These are phyloP conservation scores for Niveomyces coronatus DNA, from an alignment of 2,329 filamentous ascomycete genomes.

Conservation along the genomic window DNA sequence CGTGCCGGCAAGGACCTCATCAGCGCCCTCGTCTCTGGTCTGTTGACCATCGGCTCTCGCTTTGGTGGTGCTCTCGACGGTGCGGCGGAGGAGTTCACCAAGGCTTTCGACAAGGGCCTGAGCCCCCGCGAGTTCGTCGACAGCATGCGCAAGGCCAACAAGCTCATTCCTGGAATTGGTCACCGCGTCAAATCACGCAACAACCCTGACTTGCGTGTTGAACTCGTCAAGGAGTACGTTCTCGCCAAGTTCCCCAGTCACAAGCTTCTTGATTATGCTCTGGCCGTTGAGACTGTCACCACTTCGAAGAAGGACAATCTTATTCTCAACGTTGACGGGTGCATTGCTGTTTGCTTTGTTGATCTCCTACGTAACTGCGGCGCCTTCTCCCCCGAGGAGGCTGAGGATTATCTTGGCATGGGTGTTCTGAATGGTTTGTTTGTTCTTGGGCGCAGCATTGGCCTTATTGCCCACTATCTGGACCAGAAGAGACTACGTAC, in stretches of 20 bases:
- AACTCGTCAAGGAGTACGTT: slow-evolving; percentile 98
- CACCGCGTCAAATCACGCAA: slow-evolving; percentile 99
- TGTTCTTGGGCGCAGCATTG: slow-evolving; percentile 91
- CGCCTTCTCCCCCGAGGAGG: slow-evolving; percentile 91
- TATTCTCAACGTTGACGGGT: slow-evolving; percentile 97
- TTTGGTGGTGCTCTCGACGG: slow-evolving; percentile 98
- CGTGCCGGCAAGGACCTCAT: slow-evolving; percentile 99
- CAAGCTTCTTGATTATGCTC: slow-evolving; percentile 97
- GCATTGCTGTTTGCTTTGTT: slow-evolving; percentile 97
- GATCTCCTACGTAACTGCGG: slow-evolving; percentile 96
- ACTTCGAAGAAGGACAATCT: slow-evolving; percentile 99
- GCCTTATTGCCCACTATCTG: slow-evolving; percentile 98
- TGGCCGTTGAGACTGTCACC: slow-evolving; percentile 95
- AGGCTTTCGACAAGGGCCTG: slow-evolving; percentile 95
- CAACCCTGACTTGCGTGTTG: slow-evolving; percentile 98
- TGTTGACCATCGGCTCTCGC: slow-evolving; percentile 93
- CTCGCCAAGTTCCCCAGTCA: slow-evolving; percentile 93
- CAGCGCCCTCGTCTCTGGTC: slow-evolving; percentile 87
- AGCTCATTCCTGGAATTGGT: slow-evolving; percentile 98
- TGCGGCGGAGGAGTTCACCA: slow-evolving; percentile 96
- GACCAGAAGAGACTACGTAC: slow-evolving; percentile 99
- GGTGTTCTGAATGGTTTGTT: slow-evolving; percentile 99
- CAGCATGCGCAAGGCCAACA: slow-evolving; percentile 99
- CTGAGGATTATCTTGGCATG: slow-evolving; percentile 98
- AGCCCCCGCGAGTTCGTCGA: slow-evolving; percentile 98